Base-by-base conservation (phyloP, 78 protist species). In the Bodo saltans region DNA sequence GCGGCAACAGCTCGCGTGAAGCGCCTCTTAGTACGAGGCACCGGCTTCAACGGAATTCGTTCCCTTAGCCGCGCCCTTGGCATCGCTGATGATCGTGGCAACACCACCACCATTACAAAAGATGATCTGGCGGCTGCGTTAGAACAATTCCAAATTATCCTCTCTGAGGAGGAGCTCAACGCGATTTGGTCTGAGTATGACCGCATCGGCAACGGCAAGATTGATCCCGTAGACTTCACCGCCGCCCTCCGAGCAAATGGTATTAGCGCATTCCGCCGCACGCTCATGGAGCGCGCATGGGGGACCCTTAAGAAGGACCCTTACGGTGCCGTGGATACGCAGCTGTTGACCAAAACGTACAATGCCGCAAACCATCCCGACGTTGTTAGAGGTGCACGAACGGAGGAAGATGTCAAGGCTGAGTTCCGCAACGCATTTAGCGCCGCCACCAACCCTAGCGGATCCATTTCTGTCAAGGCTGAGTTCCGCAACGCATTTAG, bases 401-500 rank as follows among this genome's bases (percentile, higher is more conserved):
- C 81, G 8, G 67, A 3, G 11, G 81, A 39, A 32, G 81, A 76
- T 3, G 81, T 76, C 69, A 27, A 23, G 26, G 41, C 12, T 3
- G 53, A 76, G 33, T 76, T 76, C 81, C 8, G 8, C 35, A 3
- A 17, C 40, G 4, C 21, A 27, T 76, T 76, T 67, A 3, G 8
- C 81, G 34, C 4, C 81, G 81, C 38, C 25, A 39, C 81, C 53
- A 76, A 76, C 81, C 81, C 81, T 25, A 38, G 35, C 81, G 81
- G 81, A 1, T 12, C 8, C 30, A 3, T 76, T 1, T 76, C 81
- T 27, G 42, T 30, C n/a, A 47, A 76, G 35, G 81, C n/a, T n/a
- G n/a, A n/a, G n/a, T 76, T 76, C 81, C 8, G 8, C 35, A 3
- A 17, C 40, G 4, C 21, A 27, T 76, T 76, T 67, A 3, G 8